Conservation (phyloP, 2,329 filamentous ascomycete species). For the Fonsecaea monophora region DNA sequence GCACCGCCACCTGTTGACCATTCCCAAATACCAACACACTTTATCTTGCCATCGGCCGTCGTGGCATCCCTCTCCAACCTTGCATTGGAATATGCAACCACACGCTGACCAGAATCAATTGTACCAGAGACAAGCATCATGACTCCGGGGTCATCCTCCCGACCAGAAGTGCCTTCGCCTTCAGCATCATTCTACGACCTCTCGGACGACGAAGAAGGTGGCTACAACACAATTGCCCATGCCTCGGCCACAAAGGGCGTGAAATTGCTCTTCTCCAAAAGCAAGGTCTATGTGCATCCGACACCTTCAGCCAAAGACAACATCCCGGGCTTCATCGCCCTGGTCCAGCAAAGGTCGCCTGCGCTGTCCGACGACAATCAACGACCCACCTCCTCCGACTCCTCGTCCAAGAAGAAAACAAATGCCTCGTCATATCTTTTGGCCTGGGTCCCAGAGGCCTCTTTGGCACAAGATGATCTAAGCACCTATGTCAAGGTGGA, state of each 20-base stretch:
- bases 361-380: slow-evolving; percentile 41
- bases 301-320: slow-evolving; percentile 94
- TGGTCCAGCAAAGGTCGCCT: slow-evolving; percentile 80
- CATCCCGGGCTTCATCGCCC: slow-evolving; percentile 88
- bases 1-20: slow-evolving; percentile 15
- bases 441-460: slow-evolving; percentile 90
- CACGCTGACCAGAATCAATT: background rate
- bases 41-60: background rate
- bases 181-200: slow-evolving; percentile 91
- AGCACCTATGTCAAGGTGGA: slow-evolving; percentile 96
- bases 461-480: slow-evolving; percentile 77
- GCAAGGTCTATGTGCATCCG: slow-evolving; percentile 98
- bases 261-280: slow-evolving; percentile 93
- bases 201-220: slow-evolving; percentile 94
- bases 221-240: slow-evolving; percentile 92
- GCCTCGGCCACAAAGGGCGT: slow-evolving; percentile 79
- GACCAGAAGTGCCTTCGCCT: slow-evolving; percentile 66
- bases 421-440: slow-evolving; percentile 74
- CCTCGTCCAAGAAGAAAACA: slow-evolving; percentile 48
- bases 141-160: slow-evolving; percentile 27
- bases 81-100: slow-evolving; percentile 1
- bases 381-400: slow-evolving; percentile 53
- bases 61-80: background rate
- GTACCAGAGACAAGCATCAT: slow-evolving; percentile 18
- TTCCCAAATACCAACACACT: slow-evolving; percentile 3